Conservation (phyloP, 75 land plant species). For the Isoetes taiwanensis region DNA sequence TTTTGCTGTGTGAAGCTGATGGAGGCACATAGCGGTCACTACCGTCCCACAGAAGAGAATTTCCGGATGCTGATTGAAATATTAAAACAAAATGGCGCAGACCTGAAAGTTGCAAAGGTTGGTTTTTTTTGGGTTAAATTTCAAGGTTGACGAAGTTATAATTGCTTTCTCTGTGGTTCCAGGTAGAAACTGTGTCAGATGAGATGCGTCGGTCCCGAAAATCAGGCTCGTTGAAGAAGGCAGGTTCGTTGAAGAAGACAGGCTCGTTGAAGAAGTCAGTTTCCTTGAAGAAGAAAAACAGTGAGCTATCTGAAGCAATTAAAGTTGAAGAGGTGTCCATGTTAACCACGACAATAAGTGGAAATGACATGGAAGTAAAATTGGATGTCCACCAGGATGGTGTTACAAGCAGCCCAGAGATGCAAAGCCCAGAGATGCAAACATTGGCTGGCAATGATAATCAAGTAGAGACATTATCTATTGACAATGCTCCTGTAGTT, state of each 20-base stretch:
- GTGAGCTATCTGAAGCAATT: too few relatives aligned
- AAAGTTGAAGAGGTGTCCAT: too few relatives aligned
- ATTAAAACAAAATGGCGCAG: conserved; percentile 48
- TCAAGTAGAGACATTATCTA: neutral
- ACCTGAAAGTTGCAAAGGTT: conserved; percentile 48
- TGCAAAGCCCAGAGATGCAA: too few relatives aligned
- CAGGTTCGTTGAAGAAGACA: neutral
- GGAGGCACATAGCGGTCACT: conserved; percentile 83
- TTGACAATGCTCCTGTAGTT: neutral
- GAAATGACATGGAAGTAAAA: too few relatives aligned
- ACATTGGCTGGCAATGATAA: too few relatives aligned
- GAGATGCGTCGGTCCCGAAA: conserved; percentile 12
- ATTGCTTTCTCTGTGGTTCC: neutral
- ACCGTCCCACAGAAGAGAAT: conserved; percentile 52
- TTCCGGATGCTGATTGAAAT: conserved; percentile 29
- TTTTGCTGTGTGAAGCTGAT: conserved; percentile 21
- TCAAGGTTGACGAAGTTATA: neutral
- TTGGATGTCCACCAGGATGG: too few relatives aligned
- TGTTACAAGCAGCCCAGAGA: too few relatives aligned
- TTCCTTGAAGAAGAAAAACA: neutral
- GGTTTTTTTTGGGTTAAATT: neutral
- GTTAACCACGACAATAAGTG: too few relatives aligned
- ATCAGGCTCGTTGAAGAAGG: neutral
- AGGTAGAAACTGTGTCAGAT: neutral
- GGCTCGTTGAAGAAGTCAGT: neutral